phyloP scores from a whole-genome alignment of 169 alveolate species.

The Cryptosporidium parvum region DNA sequence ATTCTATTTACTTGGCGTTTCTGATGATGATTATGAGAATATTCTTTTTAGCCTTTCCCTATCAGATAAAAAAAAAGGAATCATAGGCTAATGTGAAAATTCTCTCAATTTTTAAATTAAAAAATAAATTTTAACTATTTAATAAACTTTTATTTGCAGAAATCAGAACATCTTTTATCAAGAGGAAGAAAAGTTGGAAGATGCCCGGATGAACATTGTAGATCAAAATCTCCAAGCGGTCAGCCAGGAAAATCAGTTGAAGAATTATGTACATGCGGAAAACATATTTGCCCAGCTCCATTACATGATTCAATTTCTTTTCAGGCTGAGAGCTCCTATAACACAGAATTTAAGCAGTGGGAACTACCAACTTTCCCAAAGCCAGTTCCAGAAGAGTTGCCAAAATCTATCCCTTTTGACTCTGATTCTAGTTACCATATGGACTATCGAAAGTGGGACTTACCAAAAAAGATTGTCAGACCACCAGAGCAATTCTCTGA shows the following conservation, averaged over 20 bases:
- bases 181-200: conserved; percentile 64
- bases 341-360: conserved; percentile 64
- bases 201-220: conserved; percentile 62
- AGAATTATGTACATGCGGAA: conserved; percentile 68
- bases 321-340: conserved; percentile 57
- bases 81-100: neutral
- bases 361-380: conserved; percentile 43
- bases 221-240: conserved; percentile 74
- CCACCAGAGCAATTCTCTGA: conserved; percentile 43
- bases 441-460: conserved; percentile 57
- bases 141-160: neutral
- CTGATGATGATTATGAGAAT: neutral
- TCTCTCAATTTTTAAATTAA: neutral
- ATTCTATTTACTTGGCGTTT: neutral
- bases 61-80: neutral
- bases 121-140: neutral
- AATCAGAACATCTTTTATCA: neutral
- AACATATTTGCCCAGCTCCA: conserved; percentile 63
- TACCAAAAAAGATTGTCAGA: conserved; percentile 23
- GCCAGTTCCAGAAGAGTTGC: conserved; percentile 50
- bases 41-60: neutral
- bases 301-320: conserved; percentile 25
- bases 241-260: conserved; percentile 70
- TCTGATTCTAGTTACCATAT: conserved; percentile 43
- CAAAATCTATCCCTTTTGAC: conserved; percentile 50